Base-by-base conservation (phyloP, 108 stramenopile genomes). In the Pseudonitzschia pungens region DNA sequence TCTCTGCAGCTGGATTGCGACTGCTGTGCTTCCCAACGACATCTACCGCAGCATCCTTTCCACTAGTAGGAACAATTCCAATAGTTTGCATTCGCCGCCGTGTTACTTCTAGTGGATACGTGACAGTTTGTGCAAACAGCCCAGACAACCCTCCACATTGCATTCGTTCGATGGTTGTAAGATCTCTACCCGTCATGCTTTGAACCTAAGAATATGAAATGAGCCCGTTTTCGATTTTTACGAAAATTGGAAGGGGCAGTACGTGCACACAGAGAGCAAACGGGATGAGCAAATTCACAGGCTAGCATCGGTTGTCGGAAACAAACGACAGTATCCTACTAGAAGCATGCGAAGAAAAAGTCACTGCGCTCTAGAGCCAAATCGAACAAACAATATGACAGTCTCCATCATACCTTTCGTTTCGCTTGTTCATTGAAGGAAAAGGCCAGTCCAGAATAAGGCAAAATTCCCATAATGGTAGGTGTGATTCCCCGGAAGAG, bases 71-170 rank as follows among this genome's bases (percentile, higher is more conserved):
- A 21, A 94, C 86, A 56, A 93, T 73, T 15, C 96, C 96, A 67
- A 92, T 86, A 0, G 98, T 99, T 88, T 99, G 98, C 98, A 98
- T 97, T 4, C 97, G 87, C 53, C 98, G 78, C 40, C 98, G 71
- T 21, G 92, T 95, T 20, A 99, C 93, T 52, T 99, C 98, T 12
- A 98, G 76, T 3, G 98, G 98, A 82, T 99, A 99, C 12, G 96
- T 86, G 20, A 90, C 62, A 0, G 92, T 84, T 81, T 97, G 97
- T 29, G 95, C 97, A 48, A 96, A 79, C 12, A 97, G 75, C 22
- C 97, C 97, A 14, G 94, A 91, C 20, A 97, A 60, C 15, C 86
- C 97, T 24, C 97, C 97, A 69, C 95, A 96, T 65, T 81, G 81
- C 80, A 97, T 77, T 45, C 87, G 81, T 71, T 97, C 89, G n/a